Conservation (phyloP, 176 grass and related monocot genomes). For the Triticum timopheevii region DNA sequence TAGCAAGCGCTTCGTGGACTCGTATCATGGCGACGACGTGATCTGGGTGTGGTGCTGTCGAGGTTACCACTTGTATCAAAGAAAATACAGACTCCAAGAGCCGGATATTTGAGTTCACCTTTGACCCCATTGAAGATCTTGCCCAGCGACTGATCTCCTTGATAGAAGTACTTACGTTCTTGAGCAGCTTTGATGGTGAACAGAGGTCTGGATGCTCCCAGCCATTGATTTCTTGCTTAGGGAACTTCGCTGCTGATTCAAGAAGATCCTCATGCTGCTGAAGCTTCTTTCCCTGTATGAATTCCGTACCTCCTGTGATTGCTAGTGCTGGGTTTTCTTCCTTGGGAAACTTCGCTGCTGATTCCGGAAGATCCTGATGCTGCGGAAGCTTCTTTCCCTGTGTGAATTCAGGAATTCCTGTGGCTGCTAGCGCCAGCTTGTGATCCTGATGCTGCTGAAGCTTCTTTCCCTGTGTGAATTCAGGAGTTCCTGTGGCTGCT, state of each 20-base stretch:
- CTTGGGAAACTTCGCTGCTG: conserved; percentile 3
- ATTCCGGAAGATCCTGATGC: neutral
- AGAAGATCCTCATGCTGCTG: neutral
- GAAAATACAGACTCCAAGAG: neutral
- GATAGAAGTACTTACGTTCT: neutral
- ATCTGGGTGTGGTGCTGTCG: neutral
- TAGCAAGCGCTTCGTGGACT: neutral
- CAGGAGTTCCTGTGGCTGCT: neutral
- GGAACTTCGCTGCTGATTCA: neutral
- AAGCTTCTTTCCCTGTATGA: neutral
- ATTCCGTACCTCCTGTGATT: too few species aligned
- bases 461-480: neutral
- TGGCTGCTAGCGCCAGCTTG: too few species aligned
- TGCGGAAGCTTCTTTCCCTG: neutral
- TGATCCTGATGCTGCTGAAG: too few species aligned
- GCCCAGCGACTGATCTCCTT: conserved; percentile 8
- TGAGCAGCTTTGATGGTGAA: neutral
- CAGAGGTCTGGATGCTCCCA: conserved; percentile 9
- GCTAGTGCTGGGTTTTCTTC: neutral
- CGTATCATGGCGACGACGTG: neutral
- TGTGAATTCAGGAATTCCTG: too few species aligned
- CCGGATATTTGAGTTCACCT: conserved; percentile 7
- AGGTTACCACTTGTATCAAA: neutral
- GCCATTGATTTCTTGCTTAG: conserved; percentile 10
- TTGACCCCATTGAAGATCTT: neutral